Percentiles rank a stretch among this genome's conserved stretches.
Conservation (phyloP, 78 protist genomes). For the Anaeramoeba ignava region DNA sequence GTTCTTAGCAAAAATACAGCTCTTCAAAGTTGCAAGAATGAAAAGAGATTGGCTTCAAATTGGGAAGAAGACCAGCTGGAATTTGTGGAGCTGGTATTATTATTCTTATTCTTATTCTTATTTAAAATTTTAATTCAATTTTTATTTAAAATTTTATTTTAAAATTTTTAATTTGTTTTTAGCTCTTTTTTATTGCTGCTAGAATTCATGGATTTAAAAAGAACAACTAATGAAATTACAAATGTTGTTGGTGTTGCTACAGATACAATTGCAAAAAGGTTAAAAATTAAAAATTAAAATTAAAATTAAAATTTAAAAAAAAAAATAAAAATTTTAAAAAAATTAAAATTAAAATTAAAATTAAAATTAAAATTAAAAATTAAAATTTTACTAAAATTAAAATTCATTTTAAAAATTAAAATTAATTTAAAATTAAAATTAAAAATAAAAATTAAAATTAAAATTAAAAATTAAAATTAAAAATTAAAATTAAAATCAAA, state of each 20-base stretch:
- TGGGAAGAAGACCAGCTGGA: slow-evolving; percentile 1
- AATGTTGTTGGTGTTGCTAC: not conserved
- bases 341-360: not conserved
- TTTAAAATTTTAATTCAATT: too few species aligned
- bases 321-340: not conserved
- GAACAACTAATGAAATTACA: not conserved
- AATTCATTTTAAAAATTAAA: too few species aligned
- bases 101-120: too few species aligned
- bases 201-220: not conserved
- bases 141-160: too few species aligned
- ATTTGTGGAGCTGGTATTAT: not conserved
- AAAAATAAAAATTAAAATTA: too few species aligned
- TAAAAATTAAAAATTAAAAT: not conserved
- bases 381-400: too few species aligned
- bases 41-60: not conserved
- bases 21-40: not conserved
- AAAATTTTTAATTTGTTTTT: too few species aligned
- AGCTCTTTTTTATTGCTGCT: not conserved
- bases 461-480: too few species aligned
- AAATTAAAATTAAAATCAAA: too few species aligned
- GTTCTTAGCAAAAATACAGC: not conserved
- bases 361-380: too few species aligned
- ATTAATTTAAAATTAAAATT: too few species aligned
- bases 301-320: not conserved
- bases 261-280: not conserved